Conservation (phyloP, 305 asterid genomes). For the Solanum hybrid region DNA sequence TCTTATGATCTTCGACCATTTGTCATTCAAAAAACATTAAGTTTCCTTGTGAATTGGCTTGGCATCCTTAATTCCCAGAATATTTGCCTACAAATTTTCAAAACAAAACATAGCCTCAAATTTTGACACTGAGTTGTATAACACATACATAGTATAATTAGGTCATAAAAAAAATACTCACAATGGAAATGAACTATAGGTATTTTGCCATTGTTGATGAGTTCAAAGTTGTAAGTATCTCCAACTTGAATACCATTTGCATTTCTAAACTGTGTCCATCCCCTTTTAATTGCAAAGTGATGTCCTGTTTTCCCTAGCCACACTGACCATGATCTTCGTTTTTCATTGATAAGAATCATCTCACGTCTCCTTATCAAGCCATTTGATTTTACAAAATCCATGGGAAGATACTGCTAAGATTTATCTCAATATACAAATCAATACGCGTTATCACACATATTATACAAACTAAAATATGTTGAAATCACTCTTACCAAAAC, state of each 20-base stretch:
- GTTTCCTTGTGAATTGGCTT: background rate
- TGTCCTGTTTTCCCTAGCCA: background rate
- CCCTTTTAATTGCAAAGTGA: background rate
- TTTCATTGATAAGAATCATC: constrained; percentile 1
- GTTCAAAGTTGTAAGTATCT: constrained; percentile 3
- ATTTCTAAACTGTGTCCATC: background rate
- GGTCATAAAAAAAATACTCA: background rate
- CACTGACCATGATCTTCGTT: background rate
- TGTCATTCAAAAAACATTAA: background rate
- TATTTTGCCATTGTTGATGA: background rate
- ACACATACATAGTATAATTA: background rate
- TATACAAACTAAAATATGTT: background rate
- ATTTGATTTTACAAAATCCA: background rate
- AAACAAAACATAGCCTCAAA: background rate
- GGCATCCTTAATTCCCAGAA: background rate
- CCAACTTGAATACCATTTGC: background rate
- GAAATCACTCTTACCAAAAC: background rate
- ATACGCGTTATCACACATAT: background rate
- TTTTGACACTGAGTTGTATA: background rate
- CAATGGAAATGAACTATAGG: background rate
- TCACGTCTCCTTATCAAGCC: background rate
- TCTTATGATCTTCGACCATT: no score
- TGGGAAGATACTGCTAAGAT: background rate
- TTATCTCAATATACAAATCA: background rate
- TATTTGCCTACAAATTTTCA: background rate